Evolutionary conservation across 495 filamentous ascomycete species (phyloP).

Genomic region (Penicillium waksmanii): DNA sequence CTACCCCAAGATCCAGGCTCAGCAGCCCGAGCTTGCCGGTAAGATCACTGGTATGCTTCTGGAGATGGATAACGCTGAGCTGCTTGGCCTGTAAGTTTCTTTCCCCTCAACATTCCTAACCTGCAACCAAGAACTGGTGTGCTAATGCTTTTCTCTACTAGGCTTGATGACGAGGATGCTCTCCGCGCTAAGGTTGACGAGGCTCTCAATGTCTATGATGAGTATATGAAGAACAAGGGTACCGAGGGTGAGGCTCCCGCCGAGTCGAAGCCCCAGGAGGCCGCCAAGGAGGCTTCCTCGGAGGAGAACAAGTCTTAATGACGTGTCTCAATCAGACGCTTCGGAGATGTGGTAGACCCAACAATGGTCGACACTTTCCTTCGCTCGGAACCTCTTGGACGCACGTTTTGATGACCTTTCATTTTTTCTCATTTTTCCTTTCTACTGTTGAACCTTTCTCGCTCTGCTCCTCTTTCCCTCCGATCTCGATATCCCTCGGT

Average conservation of each 20-base stretch:
- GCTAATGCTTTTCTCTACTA: constrained; percentile 43
- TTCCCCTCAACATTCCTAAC: background rate
- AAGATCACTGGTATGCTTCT: constrained; percentile 99
- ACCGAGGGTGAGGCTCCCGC: constrained; percentile 41
- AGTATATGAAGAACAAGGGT: constrained; percentile 86
- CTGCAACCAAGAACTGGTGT: constrained; percentile 9
- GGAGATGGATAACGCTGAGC: constrained; percentile 96
- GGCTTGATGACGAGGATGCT: constrained; percentile 86
- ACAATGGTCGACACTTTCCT: constrained; percentile 22
- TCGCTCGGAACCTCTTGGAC: constrained; percentile 41
- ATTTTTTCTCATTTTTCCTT: constrained; percentile 37
- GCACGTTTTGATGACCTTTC: constrained; percentile 51
- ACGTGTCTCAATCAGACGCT: constrained; percentile 27
- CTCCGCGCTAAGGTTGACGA: constrained; percentile 95
- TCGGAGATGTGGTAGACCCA: constrained; percentile 15
- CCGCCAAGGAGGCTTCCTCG: constrained; percentile 43
- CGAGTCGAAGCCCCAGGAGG: constrained; percentile 51
- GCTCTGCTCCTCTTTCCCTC: constrained; percentile 33
- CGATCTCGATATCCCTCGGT: constrained; percentile 57
- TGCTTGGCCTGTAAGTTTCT: constrained; percentile 90
- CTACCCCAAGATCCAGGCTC: constrained; percentile 93
- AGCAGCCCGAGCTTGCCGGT: constrained; percentile 92
- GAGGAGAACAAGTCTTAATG: constrained; percentile 55
- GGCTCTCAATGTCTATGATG: constrained; percentile 94
- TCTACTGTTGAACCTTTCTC: constrained; percentile 27